Conservation (phyloP, 169 alveolate genomes). For the Eimeria falciformis region DNA sequence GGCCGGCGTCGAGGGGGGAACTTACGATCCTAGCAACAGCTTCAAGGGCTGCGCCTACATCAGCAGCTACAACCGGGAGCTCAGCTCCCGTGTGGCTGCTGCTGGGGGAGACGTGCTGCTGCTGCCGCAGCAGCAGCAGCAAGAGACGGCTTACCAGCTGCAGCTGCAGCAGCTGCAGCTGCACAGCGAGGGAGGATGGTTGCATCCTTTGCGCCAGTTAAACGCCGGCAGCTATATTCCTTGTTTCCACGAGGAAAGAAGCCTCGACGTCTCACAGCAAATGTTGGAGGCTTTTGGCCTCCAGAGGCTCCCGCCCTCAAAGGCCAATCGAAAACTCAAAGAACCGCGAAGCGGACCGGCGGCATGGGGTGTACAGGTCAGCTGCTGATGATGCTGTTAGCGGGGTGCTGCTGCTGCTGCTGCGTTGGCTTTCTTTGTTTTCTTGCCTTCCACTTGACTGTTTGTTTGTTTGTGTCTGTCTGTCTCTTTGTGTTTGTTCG, state of each 20-base stretch:
- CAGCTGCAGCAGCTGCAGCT: constrained; percentile 50
- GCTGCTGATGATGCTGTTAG: background rate
- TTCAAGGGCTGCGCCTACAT: background rate
- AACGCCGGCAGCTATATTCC: background rate
- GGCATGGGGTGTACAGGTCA: constrained; percentile 72
- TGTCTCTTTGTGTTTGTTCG: background rate
- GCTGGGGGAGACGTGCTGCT: background rate
- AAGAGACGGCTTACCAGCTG: constrained; percentile 13
- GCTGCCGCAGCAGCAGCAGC: constrained; percentile 60
- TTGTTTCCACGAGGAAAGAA: background rate
- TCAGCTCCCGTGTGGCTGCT: constrained; percentile 11
- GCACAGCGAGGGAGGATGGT: constrained; percentile 10
- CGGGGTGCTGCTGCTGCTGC: background rate
- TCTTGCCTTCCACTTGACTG: too few species aligned
- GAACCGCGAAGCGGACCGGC: constrained; percentile 72
- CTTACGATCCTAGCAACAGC: background rate
- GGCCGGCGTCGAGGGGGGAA: constrained; percentile 20
- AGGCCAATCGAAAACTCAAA: constrained; percentile 55
- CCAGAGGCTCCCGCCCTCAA: constrained; percentile 41
- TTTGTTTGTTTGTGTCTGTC: too few species aligned
- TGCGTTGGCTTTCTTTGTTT: too few species aligned
- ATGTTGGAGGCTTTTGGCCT: constrained; percentile 48
- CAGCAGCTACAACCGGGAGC: constrained; percentile 5
- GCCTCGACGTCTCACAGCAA: constrained; percentile 10
- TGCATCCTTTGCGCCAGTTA: background rate